These are phyloP conservation scores for Mortierella sp. DNA, from an alignment of 371 early-diverging fungal genomes.

Conservation along the genomic window DNA sequence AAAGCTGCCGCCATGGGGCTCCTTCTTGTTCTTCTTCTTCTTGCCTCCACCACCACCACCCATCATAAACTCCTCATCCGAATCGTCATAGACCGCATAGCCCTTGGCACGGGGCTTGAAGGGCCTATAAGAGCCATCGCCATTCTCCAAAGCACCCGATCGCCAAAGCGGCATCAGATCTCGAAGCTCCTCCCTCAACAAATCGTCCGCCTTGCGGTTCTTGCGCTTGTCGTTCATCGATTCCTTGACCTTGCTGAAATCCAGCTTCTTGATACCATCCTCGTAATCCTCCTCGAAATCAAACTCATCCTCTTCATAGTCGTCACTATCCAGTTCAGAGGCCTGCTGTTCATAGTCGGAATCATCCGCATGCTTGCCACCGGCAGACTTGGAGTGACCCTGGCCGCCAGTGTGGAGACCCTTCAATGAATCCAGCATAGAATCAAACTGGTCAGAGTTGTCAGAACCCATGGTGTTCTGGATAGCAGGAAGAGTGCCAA, in stretches of 20 bases:
- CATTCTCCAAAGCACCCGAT: slow-evolving; percentile 42
- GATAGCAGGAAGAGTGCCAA: not conserved
- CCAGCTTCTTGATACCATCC: slow-evolving; percentile 38
- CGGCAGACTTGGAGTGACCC: slow-evolving; percentile 33
- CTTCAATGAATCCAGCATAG: slow-evolving; percentile 38
- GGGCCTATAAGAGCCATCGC: slow-evolving; percentile 28
- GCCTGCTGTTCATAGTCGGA: slow-evolving; percentile 44
- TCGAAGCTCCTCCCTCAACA: slow-evolving; percentile 37
- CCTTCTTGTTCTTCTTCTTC: slow-evolving; percentile 45
- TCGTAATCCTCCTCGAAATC: slow-evolving; percentile 53
- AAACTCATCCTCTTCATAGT: slow-evolving; percentile 41
- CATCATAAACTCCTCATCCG: slow-evolving; percentile 36
- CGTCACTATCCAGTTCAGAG: slow-evolving; percentile 28
- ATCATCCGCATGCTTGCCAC: slow-evolving; percentile 20
- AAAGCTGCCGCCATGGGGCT: slow-evolving; percentile 47
- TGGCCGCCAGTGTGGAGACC: slow-evolving; percentile 26
- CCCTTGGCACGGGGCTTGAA: slow-evolving; percentile 46
- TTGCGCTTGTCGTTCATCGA: slow-evolving; percentile 38
- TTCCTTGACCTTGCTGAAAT: slow-evolving; percentile 27
- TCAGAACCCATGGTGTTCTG: slow-evolving; percentile 40
- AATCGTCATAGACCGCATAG: slow-evolving; percentile 41
- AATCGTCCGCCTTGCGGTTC: slow-evolving; percentile 40
- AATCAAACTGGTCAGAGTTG: slow-evolving; percentile 27
- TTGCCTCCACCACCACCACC: slow-evolving; percentile 22
- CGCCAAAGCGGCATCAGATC: slow-evolving; percentile 50